Conservation (phyloP, 768 basidiomycete species). For the Mycena olivaceomarginata region DNA sequence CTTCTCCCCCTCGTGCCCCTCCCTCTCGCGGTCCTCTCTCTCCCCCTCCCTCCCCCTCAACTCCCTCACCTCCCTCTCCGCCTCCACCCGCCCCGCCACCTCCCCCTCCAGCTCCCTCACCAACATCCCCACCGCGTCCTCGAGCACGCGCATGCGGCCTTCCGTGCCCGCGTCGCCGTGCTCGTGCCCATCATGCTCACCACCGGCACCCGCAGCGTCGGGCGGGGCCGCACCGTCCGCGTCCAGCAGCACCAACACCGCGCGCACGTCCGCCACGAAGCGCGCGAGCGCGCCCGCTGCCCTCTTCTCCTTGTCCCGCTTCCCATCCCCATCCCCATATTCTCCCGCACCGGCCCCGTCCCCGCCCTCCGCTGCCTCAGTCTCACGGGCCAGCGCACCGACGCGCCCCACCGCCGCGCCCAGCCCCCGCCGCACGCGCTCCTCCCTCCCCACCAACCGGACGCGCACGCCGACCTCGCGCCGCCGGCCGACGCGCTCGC, state of each 20-base stretch:
- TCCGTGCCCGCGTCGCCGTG: conserved; percentile 63
- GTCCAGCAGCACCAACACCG: conserved; percentile 57
- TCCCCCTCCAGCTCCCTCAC: conserved; percentile 70
- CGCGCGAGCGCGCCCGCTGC: conserved; percentile 42
- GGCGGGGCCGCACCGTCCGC: conserved; percentile 40
- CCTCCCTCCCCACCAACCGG: conserved; percentile 78
- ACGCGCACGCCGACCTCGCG: conserved; percentile 83
- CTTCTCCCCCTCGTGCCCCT: not conserved
- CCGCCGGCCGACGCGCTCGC: conserved; percentile 83
- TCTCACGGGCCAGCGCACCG: conserved; percentile 30
- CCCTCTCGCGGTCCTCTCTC: not conserved
- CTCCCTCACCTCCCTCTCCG: not conserved
- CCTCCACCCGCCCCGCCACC: conserved; percentile 10
- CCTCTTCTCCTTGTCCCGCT: not conserved
- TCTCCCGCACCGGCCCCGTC: not conserved
- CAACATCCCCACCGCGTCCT: conserved; percentile 71
- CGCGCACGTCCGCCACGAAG: conserved; percentile 56
- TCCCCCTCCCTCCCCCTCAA: not conserved
- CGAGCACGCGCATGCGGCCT: conserved; percentile 70
- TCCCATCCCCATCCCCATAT: conserved; percentile 13
- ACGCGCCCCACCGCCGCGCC: conserved; percentile 72
- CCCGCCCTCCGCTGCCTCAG: conserved; percentile 35
- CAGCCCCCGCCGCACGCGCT: conserved; percentile 72
- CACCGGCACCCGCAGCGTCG: not conserved
- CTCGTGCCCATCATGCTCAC: conserved; percentile 1